phyloP scores from a whole-genome alignment of 345 rosid genomes.

The Cardiospermum halicacabum region DNA sequence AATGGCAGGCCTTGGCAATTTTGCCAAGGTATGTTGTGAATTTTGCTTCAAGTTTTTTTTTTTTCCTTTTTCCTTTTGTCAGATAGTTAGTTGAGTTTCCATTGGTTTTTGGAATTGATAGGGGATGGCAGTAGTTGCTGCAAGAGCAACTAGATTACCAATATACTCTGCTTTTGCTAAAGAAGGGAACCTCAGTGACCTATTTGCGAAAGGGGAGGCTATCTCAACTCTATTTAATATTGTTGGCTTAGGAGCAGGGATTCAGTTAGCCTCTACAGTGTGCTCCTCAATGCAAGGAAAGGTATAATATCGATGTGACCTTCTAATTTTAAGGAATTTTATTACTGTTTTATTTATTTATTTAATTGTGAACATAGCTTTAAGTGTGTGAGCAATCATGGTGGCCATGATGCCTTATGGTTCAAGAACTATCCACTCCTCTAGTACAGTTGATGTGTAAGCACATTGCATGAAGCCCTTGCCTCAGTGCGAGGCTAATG shows the following conservation, averaged over 20 bases:
- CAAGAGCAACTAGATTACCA: conserved; percentile 92
- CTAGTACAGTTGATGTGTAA: too few species aligned
- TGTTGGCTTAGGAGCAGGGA: conserved; percentile 70
- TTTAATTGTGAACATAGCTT: not conserved
- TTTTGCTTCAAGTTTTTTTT: not conserved
- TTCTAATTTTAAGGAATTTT: conserved; percentile 10
- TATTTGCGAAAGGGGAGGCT: conserved; percentile 97
- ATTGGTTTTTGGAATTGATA: conserved; percentile 27
- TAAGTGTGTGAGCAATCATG: too few species aligned
- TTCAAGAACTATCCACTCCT: too few species aligned
- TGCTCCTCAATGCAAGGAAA: conserved; percentile 92
- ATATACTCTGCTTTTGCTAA: conserved; percentile 94
- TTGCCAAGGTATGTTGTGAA: conserved; percentile 65
- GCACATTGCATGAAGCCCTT: too few species aligned
- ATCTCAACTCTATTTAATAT: conserved; percentile 94
- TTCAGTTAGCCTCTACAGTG: conserved; percentile 83
- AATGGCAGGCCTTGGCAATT: conserved; percentile 95
- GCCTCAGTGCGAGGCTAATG: too few species aligned
- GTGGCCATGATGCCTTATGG: too few species aligned
- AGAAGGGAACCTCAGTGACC: conserved; percentile 97
- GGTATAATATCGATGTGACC: conserved; percentile 29
- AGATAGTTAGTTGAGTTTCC: conserved; percentile 9
- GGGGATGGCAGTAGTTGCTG: conserved; percentile 99
- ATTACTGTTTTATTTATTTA: not conserved
- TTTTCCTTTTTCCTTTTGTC: conserved; percentile 2